phyloP scores from a whole-genome alignment of 768 basidiomycete species.

The Termitomyces sp. region DNA sequence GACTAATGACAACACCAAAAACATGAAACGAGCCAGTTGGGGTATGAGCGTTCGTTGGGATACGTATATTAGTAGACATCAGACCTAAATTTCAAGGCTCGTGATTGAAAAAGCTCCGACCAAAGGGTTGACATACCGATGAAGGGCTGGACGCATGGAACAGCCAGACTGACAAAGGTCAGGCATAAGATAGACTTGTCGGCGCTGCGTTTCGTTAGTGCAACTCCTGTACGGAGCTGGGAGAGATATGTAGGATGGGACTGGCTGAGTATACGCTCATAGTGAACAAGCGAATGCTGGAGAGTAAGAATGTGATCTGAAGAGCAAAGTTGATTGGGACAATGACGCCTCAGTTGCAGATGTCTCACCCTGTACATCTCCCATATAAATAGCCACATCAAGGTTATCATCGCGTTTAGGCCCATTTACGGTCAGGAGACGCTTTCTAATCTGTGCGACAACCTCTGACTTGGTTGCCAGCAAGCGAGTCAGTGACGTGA shows the following conservation, averaged over 20 bases:
- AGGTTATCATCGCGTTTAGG: conserved; percentile 43
- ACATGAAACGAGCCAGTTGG: conserved; percentile 35
- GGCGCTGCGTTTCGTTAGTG: conserved; percentile 51
- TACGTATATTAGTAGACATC: conserved; percentile 58
- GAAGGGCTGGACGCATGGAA: conserved; percentile 57
- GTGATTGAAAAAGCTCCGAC: background rate
- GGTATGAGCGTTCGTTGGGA: conserved; percentile 49
- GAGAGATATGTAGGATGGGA: conserved; percentile 84
- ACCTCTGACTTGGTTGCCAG: conserved; percentile 82
- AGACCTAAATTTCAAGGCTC: conserved; percentile 35
- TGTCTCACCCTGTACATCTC: conserved; percentile 78
- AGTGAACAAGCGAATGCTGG: conserved; percentile 78
- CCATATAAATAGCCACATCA: conserved; percentile 83
- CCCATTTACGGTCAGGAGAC: conserved; percentile 44
- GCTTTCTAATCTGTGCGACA: conserved; percentile 70
- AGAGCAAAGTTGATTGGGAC: conserved; percentile 4
- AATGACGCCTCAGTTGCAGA: background rate
- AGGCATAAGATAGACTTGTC: conserved; percentile 66
- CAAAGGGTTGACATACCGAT: conserved; percentile 37
- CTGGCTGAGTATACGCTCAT: conserved; percentile 84
- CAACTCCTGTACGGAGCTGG: conserved; percentile 61
- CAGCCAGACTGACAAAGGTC: conserved; percentile 59
- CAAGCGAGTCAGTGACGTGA: conserved; percentile 72
- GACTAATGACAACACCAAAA: conserved; percentile 51
- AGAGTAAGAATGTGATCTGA: conserved; percentile 87